Conservation (phyloP, 257 asterid species). For the Gentiana macrophylla region DNA sequence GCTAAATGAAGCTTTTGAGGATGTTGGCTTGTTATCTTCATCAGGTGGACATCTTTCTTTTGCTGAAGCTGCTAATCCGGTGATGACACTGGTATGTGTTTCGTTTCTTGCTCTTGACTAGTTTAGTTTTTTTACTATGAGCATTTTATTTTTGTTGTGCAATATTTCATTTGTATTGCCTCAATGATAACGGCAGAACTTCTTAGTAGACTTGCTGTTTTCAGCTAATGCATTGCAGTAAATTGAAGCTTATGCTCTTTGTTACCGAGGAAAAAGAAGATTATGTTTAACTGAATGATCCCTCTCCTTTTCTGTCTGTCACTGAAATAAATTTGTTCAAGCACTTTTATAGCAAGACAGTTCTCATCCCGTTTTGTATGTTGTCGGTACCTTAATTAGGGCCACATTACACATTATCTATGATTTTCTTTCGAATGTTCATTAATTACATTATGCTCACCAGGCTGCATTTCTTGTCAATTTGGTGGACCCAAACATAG, state of each 20-base stretch:
- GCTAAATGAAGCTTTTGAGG: constrained; percentile 86
- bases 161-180: neutral
- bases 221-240: neutral
- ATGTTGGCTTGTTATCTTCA: constrained; percentile 59
- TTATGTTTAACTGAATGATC: neutral
- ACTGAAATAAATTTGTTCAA: neutral
- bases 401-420: neutral
- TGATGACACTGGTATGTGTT: constrained; percentile 78
- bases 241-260: neutral
- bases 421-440: constrained; percentile 9
- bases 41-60: constrained; percentile 57
- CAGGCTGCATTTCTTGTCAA: constrained; percentile 85
- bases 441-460: constrained; percentile 12
- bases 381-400: neutral
- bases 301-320: neutral
- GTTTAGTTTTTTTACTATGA: too few relatives aligned
- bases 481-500: constrained; percentile 72
- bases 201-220: neutral
- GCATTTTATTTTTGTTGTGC: too few relatives aligned
- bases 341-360: neutral
- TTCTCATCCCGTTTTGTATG: neutral
- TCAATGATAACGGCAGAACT: neutral
- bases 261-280: neutral
- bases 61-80: constrained; percentile 89
- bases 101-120: constrained; percentile 1